Evolutionary conservation across 73 alveolate species (phyloP).

Genomic region (Paramecium sonneborni): DNA sequence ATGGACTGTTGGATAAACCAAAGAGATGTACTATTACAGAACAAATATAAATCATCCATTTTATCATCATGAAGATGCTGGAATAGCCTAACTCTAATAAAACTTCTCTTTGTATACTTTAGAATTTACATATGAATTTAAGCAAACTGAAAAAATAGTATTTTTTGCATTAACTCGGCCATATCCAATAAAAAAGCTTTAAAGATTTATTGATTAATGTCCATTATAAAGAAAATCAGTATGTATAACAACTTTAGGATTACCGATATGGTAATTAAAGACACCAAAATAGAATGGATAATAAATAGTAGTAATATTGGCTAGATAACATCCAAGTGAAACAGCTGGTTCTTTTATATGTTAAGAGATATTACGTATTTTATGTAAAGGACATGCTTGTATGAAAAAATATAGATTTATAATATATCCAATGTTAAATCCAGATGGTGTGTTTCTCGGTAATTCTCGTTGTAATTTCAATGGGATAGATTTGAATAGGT

Average conservation of each 20-base stretch:
- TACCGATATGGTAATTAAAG: not conserved
- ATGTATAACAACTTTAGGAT: not conserved
- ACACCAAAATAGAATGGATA: not conserved
- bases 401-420: slow-evolving; percentile 54
- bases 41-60: slow-evolving; percentile 48
- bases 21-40: slow-evolving; percentile 28
- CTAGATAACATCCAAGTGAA: slow-evolving; percentile 87
- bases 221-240: slow-evolving; percentile 1
- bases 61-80: slow-evolving; percentile 19
- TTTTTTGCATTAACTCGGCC: slow-evolving; percentile 21
- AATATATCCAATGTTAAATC: slow-evolving; percentile 95
- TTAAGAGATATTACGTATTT: slow-evolving; percentile 14
- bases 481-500: slow-evolving; percentile 89
- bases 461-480: slow-evolving; percentile 93
- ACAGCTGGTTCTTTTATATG: slow-evolving; percentile 74
- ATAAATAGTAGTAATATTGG: slow-evolving; percentile 73
- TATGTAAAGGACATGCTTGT: not conserved
- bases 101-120: not conserved
- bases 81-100: not conserved
- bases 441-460: slow-evolving; percentile 97
- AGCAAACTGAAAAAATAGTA: slow-evolving; percentile 1
- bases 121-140: slow-evolving; percentile 32
- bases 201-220: not conserved
- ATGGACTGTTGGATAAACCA: slow-evolving; percentile 34
- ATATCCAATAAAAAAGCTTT: not conserved